Conservation (phyloP, 257 asterid species). For the Apocynum venetum region DNA sequence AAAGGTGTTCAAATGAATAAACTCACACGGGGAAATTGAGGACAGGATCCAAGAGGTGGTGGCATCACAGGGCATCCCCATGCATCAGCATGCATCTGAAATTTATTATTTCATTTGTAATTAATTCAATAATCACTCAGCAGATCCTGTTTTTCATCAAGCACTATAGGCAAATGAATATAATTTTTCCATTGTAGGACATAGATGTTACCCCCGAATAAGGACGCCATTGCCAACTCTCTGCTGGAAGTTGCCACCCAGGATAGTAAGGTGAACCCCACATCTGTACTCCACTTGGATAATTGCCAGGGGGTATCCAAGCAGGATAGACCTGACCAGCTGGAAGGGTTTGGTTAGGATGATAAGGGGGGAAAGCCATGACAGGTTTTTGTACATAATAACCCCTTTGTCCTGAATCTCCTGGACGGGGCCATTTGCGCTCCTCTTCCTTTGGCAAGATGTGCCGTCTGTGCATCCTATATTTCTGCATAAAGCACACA, state of each 20-base stretch:
- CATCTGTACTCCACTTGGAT: conserved; percentile 27
- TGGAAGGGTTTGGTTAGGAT: conserved; percentile 25
- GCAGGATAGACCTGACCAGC: conserved; percentile 33
- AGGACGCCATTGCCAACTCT: conserved; percentile 44
- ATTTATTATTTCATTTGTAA: neutral
- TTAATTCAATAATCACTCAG: neutral
- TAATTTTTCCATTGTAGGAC: neutral
- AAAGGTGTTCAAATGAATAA: neutral
- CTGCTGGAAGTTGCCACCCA: conserved; percentile 37
- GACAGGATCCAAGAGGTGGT: conserved; percentile 22
- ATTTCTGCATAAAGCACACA: conserved; percentile 31
- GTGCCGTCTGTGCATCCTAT: conserved; percentile 43
- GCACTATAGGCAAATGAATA: neutral
- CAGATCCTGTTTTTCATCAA: neutral
- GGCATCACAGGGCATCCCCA: conserved; percentile 56
- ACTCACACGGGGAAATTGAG: conserved; percentile 32
- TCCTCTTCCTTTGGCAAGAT: conserved; percentile 41
- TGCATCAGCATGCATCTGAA: conserved; percentile 42
- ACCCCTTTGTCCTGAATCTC: conserved; percentile 28
- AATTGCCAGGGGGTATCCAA: conserved; percentile 31
- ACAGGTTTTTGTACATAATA: conserved; percentile 36
- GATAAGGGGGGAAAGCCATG: conserved; percentile 40
- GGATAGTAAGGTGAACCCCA: conserved; percentile 45
- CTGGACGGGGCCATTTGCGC: conserved; percentile 31
- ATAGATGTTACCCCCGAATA: conserved; percentile 29